Evolutionary conservation across 495 filamentous ascomycete species (phyloP).

Genomic region (Chaetomium fimeti): DNA sequence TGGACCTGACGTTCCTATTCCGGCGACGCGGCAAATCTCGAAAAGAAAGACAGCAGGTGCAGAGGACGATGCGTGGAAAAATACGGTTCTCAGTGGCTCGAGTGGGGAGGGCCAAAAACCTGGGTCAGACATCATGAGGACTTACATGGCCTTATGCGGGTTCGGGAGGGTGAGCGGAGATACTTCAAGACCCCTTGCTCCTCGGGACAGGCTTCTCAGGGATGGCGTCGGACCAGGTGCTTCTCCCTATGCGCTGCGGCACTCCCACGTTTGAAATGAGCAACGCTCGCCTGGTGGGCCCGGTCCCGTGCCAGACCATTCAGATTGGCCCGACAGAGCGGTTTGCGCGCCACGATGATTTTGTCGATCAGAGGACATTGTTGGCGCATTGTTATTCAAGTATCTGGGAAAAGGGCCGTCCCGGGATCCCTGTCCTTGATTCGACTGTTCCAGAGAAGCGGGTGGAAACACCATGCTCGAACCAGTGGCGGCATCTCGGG

Average conservation of each 20-base stretch:
- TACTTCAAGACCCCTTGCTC: conserved; percentile 30
- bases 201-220: conserved; percentile 23
- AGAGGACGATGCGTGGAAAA: conserved; percentile 16
- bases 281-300: conserved; percentile 35
- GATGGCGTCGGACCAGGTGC: conserved; percentile 28
- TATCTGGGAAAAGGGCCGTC: conserved; percentile 22
- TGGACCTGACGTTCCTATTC: background rate
- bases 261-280: conserved; percentile 36
- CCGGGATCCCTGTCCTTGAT: conserved; percentile 25
- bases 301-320: conserved; percentile 27
- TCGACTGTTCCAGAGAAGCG: conserved; percentile 23
- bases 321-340: conserved; percentile 35
- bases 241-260: conserved; percentile 34
- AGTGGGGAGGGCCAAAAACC: conserved; percentile 13
- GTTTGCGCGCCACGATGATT: conserved; percentile 40
- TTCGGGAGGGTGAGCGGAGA: conserved; percentile 28
- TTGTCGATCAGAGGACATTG: conserved; percentile 39
- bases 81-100: conserved; percentile 6
- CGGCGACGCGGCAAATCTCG: conserved; percentile 17
- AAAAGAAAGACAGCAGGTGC: conserved; percentile 1
- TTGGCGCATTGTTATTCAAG: conserved; percentile 28
- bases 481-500: conserved; percentile 12
- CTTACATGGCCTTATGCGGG: conserved; percentile 30
- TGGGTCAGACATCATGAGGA: conserved; percentile 30
- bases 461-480: conserved; percentile 23